Evolutionary conservation across 1,139 yeast genomes (phyloP).

Genomic region (Pichia kudriavzevii): DNA sequence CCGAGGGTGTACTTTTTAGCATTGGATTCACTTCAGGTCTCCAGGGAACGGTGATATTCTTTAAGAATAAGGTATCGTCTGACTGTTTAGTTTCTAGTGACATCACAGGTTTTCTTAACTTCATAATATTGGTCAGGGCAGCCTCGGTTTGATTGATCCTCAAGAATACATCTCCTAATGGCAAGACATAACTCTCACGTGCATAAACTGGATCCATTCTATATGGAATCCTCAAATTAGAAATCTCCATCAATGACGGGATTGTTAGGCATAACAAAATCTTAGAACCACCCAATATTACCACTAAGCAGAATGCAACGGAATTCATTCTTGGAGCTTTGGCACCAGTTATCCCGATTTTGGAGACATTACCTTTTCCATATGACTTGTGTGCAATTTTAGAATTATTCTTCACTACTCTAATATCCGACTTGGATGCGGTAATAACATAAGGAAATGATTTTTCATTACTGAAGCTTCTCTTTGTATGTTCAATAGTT

Average conservation of each 20-base stretch:
- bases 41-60: conserved; percentile 56
- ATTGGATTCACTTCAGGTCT: conserved; percentile 81
- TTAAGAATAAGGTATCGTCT: conserved; percentile 50
- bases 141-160: conserved; percentile 55
- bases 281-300: conserved; percentile 28
- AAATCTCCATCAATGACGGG: conserved; percentile 48
- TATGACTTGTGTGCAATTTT: conserved; percentile 53
- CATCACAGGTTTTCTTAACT: conserved; percentile 29
- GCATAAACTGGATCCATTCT: conserved; percentile 34
- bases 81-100: conserved; percentile 23
- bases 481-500: conserved; percentile 45
- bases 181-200: conserved; percentile 42
- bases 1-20: conserved; percentile 57
- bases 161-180: conserved; percentile 67
- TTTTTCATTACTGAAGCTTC: conserved; percentile 21
- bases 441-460: conserved; percentile 51
- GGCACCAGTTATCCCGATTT: conserved; percentile 50
- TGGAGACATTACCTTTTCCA: conserved; percentile 40
- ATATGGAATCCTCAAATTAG: conserved; percentile 34
- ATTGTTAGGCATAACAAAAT: conserved; percentile 38
- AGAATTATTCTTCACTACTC: conserved; percentile 55
- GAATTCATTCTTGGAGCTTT: conserved; percentile 22
- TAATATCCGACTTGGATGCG: conserved; percentile 53
- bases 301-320: conserved; percentile 24
- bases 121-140: conserved; percentile 38